These are phyloP conservation scores for Cladophialophora psammophila DNA, from an alignment of 2,329 filamentous ascomycete genomes.

Conservation along the genomic window DNA sequence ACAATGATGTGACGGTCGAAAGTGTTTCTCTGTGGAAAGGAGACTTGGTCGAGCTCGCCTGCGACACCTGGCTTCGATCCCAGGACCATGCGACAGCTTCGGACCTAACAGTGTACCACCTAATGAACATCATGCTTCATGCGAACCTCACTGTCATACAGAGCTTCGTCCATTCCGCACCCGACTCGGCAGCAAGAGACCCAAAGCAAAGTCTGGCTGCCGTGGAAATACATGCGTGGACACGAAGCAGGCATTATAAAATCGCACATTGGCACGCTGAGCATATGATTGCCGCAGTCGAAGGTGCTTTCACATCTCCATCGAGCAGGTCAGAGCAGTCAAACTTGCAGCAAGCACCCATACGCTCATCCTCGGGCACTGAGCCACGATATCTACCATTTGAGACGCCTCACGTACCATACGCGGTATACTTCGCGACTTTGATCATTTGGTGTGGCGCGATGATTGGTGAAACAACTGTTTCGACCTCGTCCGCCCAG, in stretches of 20 bases:
- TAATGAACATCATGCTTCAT: slow-evolving; percentile 31
- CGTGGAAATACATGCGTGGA: slow-evolving; percentile 21
- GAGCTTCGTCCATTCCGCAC: slow-evolving; percentile 28
- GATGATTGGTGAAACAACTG: neutral
- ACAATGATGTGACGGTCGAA: slow-evolving; percentile 15
- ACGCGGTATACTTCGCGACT: slow-evolving; percentile 27
- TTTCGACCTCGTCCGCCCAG: slow-evolving; percentile 13
- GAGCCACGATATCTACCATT: slow-evolving; percentile 20
- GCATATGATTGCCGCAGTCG: slow-evolving; percentile 20
- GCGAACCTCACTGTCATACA: slow-evolving; percentile 27
- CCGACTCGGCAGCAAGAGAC: slow-evolving; percentile 23
- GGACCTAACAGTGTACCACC: slow-evolving; percentile 22
- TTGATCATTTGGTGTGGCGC: slow-evolving; percentile 27
- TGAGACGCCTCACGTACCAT: slow-evolving; percentile 28
- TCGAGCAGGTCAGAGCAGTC: slow-evolving; percentile 2
- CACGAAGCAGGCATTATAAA: slow-evolving; percentile 20
- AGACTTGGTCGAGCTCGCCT: slow-evolving; percentile 26
- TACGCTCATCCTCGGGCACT: slow-evolving; percentile 11
- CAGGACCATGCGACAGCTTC: neutral
- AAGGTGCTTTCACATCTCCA: slow-evolving; percentile 12
- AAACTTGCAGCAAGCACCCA: neutral
- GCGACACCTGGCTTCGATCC: slow-evolving; percentile 25
- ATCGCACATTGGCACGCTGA: slow-evolving; percentile 30
- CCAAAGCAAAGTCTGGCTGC: slow-evolving; percentile 23
- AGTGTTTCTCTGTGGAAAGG: slow-evolving; percentile 19